Evolutionary conservation across 1,284 basidiomycete species (phyloP).

Genomic region (Albatrellus sp.): DNA sequence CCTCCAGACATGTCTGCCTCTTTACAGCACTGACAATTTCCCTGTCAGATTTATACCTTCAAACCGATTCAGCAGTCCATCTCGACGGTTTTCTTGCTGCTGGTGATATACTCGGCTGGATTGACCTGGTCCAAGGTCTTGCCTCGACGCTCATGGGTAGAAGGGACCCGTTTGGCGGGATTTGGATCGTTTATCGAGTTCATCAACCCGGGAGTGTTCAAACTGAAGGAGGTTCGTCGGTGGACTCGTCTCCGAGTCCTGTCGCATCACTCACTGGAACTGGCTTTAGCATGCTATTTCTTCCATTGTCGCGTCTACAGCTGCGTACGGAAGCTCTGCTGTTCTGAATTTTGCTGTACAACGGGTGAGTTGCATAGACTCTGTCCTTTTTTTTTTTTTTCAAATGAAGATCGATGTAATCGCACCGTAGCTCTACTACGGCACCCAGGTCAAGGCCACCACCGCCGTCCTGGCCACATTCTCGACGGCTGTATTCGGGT

Average conservation of each 20-base stretch:
- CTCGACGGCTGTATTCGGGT: constrained; percentile 55
- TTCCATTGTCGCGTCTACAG: constrained; percentile 47
- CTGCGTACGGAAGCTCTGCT: constrained; percentile 35
- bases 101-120: constrained; percentile 44
- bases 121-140: constrained; percentile 37
- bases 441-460: constrained; percentile 37
- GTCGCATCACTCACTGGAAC: not conserved
- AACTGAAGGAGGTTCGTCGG: constrained; percentile 42
- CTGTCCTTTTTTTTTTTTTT: not conserved
- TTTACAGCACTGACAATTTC: not conserved
- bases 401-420: not conserved
- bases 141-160: constrained; percentile 25
- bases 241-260: not conserved
- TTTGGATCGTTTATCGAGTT: constrained; percentile 30
- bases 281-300: constrained; percentile 40
- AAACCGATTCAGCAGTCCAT: constrained; percentile 44
- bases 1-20: not conserved
- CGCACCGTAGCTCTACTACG: constrained; percentile 40
- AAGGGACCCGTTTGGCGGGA: constrained; percentile 27
- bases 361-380: constrained; percentile 24
- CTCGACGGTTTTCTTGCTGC: constrained; percentile 45
- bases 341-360: constrained; percentile 54
- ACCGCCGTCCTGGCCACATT: constrained; percentile 54
- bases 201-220: constrained; percentile 47
- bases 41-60: constrained; percentile 41